Percentiles rank a stretch among this genome's conserved stretches.
phyloP scores from a whole-genome alignment of 257 asterid genomes.

The Solanum stenotomum region DNA sequence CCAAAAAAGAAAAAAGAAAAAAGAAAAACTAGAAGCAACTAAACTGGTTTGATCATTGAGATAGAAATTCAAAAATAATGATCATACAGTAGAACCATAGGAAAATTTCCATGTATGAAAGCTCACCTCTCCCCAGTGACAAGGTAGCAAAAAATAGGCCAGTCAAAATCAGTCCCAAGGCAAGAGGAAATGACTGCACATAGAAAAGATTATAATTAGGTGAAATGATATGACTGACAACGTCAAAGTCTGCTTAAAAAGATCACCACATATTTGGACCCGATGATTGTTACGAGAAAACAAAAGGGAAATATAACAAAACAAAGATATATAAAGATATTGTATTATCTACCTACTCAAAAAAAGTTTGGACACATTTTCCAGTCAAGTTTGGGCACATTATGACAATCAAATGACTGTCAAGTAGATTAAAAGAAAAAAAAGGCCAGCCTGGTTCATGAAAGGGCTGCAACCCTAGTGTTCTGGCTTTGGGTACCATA shows the following conservation, averaged over 20 bases:
- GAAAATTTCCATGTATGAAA: background rate
- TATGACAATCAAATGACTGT: background rate
- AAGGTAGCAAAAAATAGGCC: constrained; percentile 51
- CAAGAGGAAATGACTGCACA: constrained; percentile 84
- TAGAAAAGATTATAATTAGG: background rate
- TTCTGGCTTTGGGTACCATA: background rate
- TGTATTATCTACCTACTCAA: background rate
- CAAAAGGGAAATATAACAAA: background rate
- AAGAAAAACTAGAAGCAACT: background rate
- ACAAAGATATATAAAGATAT: background rate
- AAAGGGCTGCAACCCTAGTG: background rate
- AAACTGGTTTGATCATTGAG: background rate
- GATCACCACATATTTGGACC: background rate
- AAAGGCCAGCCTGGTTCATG: background rate
- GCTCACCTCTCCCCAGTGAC: constrained; percentile 70
- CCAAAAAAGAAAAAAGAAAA: background rate
- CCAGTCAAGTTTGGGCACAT: background rate
- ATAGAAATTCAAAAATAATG: background rate
- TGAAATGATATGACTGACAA: background rate
- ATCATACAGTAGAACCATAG: background rate
- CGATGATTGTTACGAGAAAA: background rate
- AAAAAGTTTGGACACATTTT: background rate
- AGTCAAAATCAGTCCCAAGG: constrained; percentile 43
- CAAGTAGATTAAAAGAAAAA: background rate
- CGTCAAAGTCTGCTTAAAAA: background rate